Evolutionary conservation across 148 eudicot genomes (phyloP), one percentile per base, ranked within the genome.

Genomic region (Talinum fruticosum): DNA sequence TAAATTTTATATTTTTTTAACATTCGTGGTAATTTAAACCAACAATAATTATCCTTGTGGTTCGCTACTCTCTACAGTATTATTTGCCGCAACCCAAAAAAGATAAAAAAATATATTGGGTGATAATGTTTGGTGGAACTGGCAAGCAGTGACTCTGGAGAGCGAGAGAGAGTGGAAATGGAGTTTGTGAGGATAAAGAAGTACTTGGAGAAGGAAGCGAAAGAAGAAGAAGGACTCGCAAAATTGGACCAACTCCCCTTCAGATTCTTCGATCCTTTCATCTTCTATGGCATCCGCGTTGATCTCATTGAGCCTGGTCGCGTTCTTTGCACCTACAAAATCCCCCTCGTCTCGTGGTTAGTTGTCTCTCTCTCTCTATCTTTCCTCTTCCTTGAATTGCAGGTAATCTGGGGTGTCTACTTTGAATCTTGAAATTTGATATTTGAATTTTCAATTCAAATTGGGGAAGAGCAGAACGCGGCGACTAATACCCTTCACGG

Each of bases 321-420:
- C 4, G 24, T 93, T 35, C 41, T 89, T 66, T 91, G 96, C 84
- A 83, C 96, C 83, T 86, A 88, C 84, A 83, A 73, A 28, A 94
- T 91, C 47, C 89, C 97, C 57, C 76, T 76, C 93, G 96, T 54
- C 87, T 93, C 62, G 79, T 89, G 90, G 95, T 92, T 34, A 6
- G 33, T 8, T 69, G 18, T 35, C 54, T 36, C 79, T 41, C 34
- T n/a, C 29, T 61, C 29, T 67, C 66, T 65, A 15, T 1, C 53
- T 33, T 72, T 23, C 37, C 19, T 51, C 4, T 51, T 51, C 57
- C 57, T 51, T 51, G 5, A 18, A 34, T 19, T 32, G 47, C 15
- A 23, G 18, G 53, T 35, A 34, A 54, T 75, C 21, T 83, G 73
- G 70, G 79, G 72, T 44, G 80, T 73, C 57, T 67, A 38, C 51